Evolutionary conservation across 78 protist genomes (phyloP), one percentile per base, ranked within the genome.

Genomic region (Neovahlkampfia damariscottae): DNA sequence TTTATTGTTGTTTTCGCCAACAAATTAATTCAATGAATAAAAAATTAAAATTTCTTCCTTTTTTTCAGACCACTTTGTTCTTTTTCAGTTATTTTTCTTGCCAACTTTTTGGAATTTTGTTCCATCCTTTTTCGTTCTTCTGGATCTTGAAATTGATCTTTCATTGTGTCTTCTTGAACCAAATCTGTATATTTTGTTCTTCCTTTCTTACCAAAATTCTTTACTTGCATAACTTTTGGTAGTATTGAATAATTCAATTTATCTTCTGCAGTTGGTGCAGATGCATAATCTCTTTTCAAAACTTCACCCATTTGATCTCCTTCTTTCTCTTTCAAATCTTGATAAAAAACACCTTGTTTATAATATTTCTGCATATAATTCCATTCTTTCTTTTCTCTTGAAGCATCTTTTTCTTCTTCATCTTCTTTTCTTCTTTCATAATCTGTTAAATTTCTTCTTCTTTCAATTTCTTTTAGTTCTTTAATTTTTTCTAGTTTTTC

Each of bases 341-440:
- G 68, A 73, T 35, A 76, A 40, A 8, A 76, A 28, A 73, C 80
- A 37, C 80, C 80, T 38, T 76, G 50, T 68, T 76, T 68, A 38
- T 72, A 76, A 38, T 76, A 76, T 67, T 27, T 72, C 5, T 76
- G 80, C 67, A 76, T 28, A 73, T 70, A 76, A 8, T 2, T 10
- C 59, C 68, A 35, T 29, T 35, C 0, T 31, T 0, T 67, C 36
- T 68, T 70, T 36, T 66, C 80, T n/a, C 70, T 3, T 6, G 29
- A 0, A 38, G 9, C 30, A 8, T 3, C 8, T 0, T 29, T n/a
- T 28, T 1, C n/a, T 73, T 2, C 76, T 28, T 2, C 80, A 40
- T 76, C 80, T 28, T 76, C 80, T 19, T 10, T 5, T 38, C 1
- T 2, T 30, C 68, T 1, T 73, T 76, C 78, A 29, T 72, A 39